Evolutionary conservation across 192 early-diverging fungal species (phyloP).

Genomic region (Coemansia brasiliensis): DNA sequence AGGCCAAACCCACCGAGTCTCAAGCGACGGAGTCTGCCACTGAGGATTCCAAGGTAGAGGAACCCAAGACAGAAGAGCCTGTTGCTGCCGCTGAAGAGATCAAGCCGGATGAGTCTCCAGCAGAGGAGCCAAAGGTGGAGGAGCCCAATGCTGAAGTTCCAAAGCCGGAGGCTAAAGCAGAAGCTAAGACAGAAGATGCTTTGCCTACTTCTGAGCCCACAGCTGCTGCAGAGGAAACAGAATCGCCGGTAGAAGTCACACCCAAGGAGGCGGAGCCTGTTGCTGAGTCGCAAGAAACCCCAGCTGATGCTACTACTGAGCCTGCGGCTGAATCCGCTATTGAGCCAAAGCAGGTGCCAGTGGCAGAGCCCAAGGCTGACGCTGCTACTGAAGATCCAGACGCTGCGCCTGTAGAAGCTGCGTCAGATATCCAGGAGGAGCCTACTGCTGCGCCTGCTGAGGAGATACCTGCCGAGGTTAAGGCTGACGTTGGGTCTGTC

Average conservation of each 20-base stretch:
- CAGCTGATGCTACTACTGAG: not conserved
- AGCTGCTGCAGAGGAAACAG: not conserved
- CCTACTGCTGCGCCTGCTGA: not conserved
- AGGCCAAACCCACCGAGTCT: too few relatives aligned
- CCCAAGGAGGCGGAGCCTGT: slow-evolving; percentile 8
- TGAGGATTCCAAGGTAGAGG: slow-evolving; percentile 7
- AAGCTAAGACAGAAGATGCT: too few relatives aligned
- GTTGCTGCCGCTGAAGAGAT: not conserved
- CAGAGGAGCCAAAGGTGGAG: not conserved
- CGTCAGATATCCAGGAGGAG: not conserved
- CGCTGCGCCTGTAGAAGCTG: not conserved
- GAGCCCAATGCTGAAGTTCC: not conserved
- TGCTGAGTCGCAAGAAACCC: not conserved
- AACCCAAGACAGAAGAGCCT: not conserved
- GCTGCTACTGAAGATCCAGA: not conserved
- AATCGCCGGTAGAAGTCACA: not conserved
- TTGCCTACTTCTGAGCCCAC: too few relatives aligned
- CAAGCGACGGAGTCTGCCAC: not conserved
- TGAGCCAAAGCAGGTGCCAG: too few relatives aligned
- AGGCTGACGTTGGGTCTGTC: not conserved
- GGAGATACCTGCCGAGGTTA: not conserved
- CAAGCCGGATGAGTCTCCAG: too few relatives aligned
- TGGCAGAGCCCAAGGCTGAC: not conserved
- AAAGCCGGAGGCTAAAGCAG: not conserved
- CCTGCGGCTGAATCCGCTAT: not conserved